A percentile compares a stretch with the other conserved stretches of the same genome.
phyloP scores from a whole-genome alignment of 2,329 filamentous ascomycete genomes.

The Clarireedia monteithiana region DNA sequence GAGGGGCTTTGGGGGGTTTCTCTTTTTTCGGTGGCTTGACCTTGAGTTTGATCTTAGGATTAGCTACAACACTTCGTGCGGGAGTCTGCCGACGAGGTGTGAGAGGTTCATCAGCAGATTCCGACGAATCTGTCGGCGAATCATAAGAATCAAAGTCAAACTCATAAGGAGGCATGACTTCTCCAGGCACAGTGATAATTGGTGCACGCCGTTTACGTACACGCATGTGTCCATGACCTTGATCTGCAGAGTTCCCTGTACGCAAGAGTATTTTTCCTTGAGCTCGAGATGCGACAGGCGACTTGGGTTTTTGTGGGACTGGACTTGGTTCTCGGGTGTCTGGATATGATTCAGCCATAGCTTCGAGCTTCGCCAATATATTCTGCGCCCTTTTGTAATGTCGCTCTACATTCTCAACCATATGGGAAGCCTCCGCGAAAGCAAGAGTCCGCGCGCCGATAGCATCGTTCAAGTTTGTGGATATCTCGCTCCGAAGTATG shows the following conservation, averaged over 20 bases:
- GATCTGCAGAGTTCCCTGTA: constrained; percentile 37
- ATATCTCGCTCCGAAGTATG: constrained; percentile 52
- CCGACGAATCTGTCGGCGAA: constrained; percentile 20
- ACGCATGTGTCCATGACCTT: constrained; percentile 7
- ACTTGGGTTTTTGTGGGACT: constrained; percentile 37
- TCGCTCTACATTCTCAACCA: constrained; percentile 54
- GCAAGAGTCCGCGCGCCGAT: constrained; percentile 50
- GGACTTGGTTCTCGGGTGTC: constrained; percentile 41
- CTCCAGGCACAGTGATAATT: constrained; percentile 56
- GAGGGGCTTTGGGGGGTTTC: constrained; percentile 22
- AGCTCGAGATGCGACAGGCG: constrained; percentile 43
- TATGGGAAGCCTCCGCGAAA: constrained; percentile 54
- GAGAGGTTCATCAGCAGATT: constrained; percentile 29
- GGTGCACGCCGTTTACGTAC: constrained; percentile 35
- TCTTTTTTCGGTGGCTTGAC: constrained; percentile 20
- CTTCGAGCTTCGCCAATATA: constrained; percentile 50
- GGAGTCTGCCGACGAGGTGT: constrained; percentile 20
- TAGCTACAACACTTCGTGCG: constrained; percentile 12
- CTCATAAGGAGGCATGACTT: constrained; percentile 59
- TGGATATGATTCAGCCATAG: constrained; percentile 54
- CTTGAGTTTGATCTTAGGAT: constrained; percentile 26
- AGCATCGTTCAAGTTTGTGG: constrained; percentile 46
- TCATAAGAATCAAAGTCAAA: constrained; percentile 52
- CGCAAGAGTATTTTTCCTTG: constrained; percentile 38
- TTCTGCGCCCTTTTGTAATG: constrained; percentile 54